Percentiles rank a stretch among this genome's conserved stretches.
These are phyloP conservation scores for Dactylis glomerata DNA, from an alignment of 176 grass and related monocot species.

Conservation along the genomic window DNA sequence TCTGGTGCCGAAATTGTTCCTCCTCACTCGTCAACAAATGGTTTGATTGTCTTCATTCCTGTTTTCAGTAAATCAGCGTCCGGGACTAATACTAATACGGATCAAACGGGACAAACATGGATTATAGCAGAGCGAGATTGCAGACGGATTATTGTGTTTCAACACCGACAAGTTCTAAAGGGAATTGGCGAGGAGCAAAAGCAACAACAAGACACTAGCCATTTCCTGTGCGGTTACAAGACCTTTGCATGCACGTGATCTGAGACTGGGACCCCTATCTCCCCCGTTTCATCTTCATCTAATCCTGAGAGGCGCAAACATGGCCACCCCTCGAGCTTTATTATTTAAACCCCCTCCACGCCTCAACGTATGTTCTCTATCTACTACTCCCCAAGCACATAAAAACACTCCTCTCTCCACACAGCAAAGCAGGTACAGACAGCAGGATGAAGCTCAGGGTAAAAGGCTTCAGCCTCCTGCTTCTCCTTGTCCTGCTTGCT, in stretches of 20 bases:
- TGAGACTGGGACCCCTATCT: conserved; percentile 17
- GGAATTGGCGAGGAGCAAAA: conserved; percentile 27
- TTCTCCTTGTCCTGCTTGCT: conserved; percentile 74
- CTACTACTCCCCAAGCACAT: conserved; percentile 3
- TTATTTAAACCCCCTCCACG: conserved; percentile 62
- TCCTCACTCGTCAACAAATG: background rate
- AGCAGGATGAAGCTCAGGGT: conserved; percentile 52
- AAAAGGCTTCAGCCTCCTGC: conserved; percentile 70
- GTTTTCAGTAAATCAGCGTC: background rate
- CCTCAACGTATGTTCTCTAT: background rate
- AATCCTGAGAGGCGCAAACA: conserved; percentile 34
- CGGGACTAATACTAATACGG: no score
- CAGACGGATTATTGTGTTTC: background rate
- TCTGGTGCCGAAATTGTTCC: background rate
- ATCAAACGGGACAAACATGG: background rate
- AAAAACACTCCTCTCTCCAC: conserved; percentile 45
- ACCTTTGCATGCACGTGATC: conserved; percentile 42
- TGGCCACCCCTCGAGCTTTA: conserved; percentile 28
- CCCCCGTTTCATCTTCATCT: conserved; percentile 33
- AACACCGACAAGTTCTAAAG: conserved; percentile 30
- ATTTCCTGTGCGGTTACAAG: conserved; percentile 42
- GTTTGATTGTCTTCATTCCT: background rate
- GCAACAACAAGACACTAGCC: conserved; percentile 30
- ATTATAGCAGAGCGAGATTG: background rate
- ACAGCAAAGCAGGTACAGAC: conserved; percentile 49